These are phyloP conservation scores for Blastomyces silverae DNA, from an alignment of 2,329 filamentous ascomycete genomes.

Conservation along the genomic window DNA sequence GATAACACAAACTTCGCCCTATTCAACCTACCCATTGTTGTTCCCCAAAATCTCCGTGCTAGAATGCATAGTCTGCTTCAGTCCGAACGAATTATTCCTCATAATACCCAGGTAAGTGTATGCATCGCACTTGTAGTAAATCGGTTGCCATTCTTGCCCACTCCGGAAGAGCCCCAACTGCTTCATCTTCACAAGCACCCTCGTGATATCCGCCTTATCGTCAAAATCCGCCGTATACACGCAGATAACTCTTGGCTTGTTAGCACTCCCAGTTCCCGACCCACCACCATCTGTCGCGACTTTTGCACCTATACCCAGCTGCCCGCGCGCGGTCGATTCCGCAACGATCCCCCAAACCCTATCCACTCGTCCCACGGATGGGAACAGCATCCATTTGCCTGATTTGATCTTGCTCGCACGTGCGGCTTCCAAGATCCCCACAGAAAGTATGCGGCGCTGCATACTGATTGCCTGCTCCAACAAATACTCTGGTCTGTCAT, in stretches of 20 bases:
- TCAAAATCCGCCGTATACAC: constrained; percentile 71
- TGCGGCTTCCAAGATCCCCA: constrained; percentile 57
- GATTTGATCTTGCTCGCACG: constrained; percentile 51
- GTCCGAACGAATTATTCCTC: constrained; percentile 54
- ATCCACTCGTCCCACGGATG: constrained; percentile 24
- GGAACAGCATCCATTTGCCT: constrained; percentile 53
- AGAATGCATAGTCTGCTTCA: constrained; percentile 48
- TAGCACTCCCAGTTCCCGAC: constrained; percentile 24
- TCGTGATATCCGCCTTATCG: constrained; percentile 60
- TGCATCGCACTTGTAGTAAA: constrained; percentile 75
- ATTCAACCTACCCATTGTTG: constrained; percentile 23
- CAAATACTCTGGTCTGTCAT: constrained; percentile 37
- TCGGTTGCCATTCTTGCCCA: constrained; percentile 38
- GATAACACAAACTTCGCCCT: constrained; percentile 12
- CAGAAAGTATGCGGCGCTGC: constrained; percentile 41
- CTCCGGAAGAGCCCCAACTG: constrained; percentile 53
- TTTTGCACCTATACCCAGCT: constrained; percentile 67
- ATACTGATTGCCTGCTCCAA: constrained; percentile 37
- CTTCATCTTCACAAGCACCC: constrained; percentile 58
- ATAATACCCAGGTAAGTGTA: constrained; percentile 61
- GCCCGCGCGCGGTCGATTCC: constrained; percentile 58
- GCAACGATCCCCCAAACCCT: constrained; percentile 55
- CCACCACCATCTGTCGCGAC: constrained; percentile 52
- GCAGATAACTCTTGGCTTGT: constrained; percentile 53
- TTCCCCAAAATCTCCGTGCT: constrained; percentile 35